Conservation (phyloP, 2,329 filamentous ascomycete genomes). For the Samsoniella hepiali region DNA sequence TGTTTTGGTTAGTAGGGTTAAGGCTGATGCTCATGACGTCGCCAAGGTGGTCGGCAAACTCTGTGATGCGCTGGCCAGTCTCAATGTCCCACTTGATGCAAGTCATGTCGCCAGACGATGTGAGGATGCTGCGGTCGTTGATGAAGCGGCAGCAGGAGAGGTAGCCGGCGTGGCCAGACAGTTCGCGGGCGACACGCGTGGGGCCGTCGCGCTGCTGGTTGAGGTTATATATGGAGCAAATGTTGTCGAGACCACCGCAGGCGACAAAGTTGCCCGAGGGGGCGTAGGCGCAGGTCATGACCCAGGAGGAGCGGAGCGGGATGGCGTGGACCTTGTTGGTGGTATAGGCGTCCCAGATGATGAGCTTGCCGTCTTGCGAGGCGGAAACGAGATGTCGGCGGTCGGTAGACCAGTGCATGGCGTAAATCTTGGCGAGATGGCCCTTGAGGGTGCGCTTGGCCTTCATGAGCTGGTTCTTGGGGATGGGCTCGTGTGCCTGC, state of each 20-base stretch:
- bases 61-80: constrained; percentile 92
- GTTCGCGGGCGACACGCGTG: constrained; percentile 88
- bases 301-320: constrained; percentile 94
- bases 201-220: constrained; percentile 94
- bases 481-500: constrained; percentile 87
- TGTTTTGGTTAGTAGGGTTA: constrained; percentile 98
- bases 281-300: constrained; percentile 99
- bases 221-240: constrained; percentile 99
- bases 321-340: constrained; percentile 99
- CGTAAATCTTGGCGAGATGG: constrained; percentile 98
- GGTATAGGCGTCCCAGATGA: constrained; percentile 99
- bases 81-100: constrained; percentile 99
- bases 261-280: constrained; percentile 98
- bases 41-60: constrained; percentile 96
- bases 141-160: constrained; percentile 98
- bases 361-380: constrained; percentile 98
- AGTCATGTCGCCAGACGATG: constrained; percentile 98
- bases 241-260: constrained; percentile 97
- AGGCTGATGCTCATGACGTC: constrained; percentile 99
- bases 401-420: constrained; percentile 99
- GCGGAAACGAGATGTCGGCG: constrained; percentile 94
- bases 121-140: constrained; percentile 96
- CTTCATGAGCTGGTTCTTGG: constrained; percentile 92
- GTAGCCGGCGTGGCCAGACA: constrained; percentile 96
- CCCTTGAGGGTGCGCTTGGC: constrained; percentile 95